Percentiles rank a stretch among this genome's conserved stretches.
Conservation (phyloP, 2,329 filamentous ascomycete species). For the Colletotrichum gigasporum region DNA sequence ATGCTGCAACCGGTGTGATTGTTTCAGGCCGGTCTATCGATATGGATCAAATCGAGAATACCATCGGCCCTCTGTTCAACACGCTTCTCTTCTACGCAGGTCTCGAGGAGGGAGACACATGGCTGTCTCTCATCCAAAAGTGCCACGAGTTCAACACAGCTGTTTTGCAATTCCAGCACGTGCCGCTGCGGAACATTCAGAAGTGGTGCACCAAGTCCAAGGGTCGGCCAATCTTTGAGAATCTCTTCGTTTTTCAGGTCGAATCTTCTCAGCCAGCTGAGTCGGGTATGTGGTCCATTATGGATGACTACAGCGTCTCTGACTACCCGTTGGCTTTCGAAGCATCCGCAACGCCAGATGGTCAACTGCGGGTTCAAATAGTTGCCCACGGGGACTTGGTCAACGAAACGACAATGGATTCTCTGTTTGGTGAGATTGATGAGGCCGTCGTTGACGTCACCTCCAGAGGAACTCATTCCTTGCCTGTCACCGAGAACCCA, state of each 20-base stretch:
- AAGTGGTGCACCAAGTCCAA: slow-evolving; percentile 71
- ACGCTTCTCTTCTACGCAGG: slow-evolving; percentile 77
- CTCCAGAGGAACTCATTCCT: slow-evolving; percentile 7
- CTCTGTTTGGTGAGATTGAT: slow-evolving; percentile 52
- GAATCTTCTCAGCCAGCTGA: slow-evolving; percentile 31
- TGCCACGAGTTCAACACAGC: slow-evolving; percentile 78
- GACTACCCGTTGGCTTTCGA: slow-evolving; percentile 86
- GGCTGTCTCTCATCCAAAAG: slow-evolving; percentile 66
- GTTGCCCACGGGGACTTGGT: slow-evolving; percentile 61
- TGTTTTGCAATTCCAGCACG: slow-evolving; percentile 79
- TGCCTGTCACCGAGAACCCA: slow-evolving; percentile 19
- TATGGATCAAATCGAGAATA: slow-evolving; percentile 69
- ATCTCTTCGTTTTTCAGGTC: slow-evolving; percentile 83
- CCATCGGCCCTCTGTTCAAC: slow-evolving; percentile 89
- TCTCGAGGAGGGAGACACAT: slow-evolving; percentile 56
- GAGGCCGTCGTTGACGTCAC: slow-evolving; percentile 29
- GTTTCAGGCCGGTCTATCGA: slow-evolving; percentile 81
- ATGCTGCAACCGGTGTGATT: slow-evolving; percentile 75
- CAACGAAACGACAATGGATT: slow-evolving; percentile 39
- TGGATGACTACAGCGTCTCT: slow-evolving; percentile 57
- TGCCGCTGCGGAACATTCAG: slow-evolving; percentile 79
- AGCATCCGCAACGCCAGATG: slow-evolving; percentile 61
- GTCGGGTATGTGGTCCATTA: slow-evolving; percentile 61
- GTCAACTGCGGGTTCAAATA: slow-evolving; percentile 64
- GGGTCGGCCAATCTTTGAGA: slow-evolving; percentile 76